Percentiles rank a stretch among this genome's conserved stretches.
Evolutionary conservation across 2,329 filamentous ascomycete genomes (phyloP).

Genomic region (Diplodia intermedia): DNA sequence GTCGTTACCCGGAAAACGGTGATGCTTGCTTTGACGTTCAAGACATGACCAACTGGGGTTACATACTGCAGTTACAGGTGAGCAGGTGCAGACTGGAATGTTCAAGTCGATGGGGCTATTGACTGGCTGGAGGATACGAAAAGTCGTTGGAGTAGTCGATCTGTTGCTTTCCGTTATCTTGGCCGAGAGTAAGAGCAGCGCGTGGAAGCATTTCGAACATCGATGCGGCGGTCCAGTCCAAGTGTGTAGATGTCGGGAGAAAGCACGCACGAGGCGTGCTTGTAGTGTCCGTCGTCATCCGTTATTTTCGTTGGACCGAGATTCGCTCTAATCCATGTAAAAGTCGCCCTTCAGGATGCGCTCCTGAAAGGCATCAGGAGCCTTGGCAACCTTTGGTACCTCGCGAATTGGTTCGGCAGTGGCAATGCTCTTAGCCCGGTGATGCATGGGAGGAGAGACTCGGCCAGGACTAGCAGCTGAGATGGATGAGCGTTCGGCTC

Average conservation of each 20-base stretch:
- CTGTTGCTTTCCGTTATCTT: neutral
- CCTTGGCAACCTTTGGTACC: conserved; percentile 64
- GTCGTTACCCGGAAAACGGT: neutral
- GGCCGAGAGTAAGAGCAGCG: neutral
- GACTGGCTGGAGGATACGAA: conserved; percentile 12
- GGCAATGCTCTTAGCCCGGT: conserved; percentile 73
- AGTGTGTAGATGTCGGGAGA: neutral
- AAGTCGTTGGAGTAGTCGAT: conserved; percentile 11
- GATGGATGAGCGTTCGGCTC: conserved; percentile 78
- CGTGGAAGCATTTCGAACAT: conserved; percentile 8
- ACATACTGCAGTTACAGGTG: neutral
- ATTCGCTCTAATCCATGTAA: conserved; percentile 78
- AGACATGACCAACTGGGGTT: neutral
- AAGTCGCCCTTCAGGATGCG: conserved; percentile 97
- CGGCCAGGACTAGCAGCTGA: conserved; percentile 56
- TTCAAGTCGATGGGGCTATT: neutral
- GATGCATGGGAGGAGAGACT: conserved; percentile 54
- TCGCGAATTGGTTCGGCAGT: conserved; percentile 63
- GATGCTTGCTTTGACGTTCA: conserved; percentile 16
- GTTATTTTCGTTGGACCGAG: too few relatives aligned
- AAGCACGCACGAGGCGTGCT: neutral
- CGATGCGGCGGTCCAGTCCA: conserved; percentile 3
- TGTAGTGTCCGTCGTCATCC: conserved; percentile 1
- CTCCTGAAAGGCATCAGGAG: conserved; percentile 92
- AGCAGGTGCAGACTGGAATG: conserved; percentile 3